Evolutionary conservation across 2,329 filamentous ascomycete species (phyloP).

Genomic region (Tolypocladium pustulatum): DNA sequence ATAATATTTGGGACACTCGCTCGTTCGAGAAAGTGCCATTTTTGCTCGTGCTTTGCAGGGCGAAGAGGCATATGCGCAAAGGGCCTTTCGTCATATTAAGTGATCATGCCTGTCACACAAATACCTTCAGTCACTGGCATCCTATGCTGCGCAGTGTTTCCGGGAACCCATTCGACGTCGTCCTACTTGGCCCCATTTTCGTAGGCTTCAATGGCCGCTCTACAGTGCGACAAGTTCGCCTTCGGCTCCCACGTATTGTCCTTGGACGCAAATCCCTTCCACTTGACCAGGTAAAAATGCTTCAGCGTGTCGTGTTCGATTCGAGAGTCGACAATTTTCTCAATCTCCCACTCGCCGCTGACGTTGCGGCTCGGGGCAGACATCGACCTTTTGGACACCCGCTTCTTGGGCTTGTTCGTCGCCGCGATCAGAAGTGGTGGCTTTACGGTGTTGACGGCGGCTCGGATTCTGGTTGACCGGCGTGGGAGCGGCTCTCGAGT

Average conservation of each 20-base stretch:
- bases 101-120: neutral
- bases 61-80: neutral
- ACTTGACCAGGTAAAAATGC: slow-evolving; percentile 40
- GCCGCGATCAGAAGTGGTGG: neutral
- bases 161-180: neutral
- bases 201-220: slow-evolving; percentile 23
- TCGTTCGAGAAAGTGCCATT: no score
- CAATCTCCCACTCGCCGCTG: slow-evolving; percentile 32
- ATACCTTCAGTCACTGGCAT: neutral
- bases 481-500: neutral
- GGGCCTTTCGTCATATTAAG: neutral
- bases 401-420: slow-evolving; percentile 6
- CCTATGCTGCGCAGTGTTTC: neutral
- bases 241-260: slow-evolving; percentile 46
- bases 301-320: slow-evolving; percentile 26
- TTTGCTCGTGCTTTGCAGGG: no score
- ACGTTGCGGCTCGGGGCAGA: neutral
- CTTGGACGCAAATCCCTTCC: slow-evolving; percentile 33
- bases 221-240: slow-evolving; percentile 29
- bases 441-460: neutral
- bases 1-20: neutral
- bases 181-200: slow-evolving; percentile 12
- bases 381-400: slow-evolving; percentile 3
- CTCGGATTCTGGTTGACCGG: neutral
- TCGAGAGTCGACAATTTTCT: slow-evolving; percentile 31